phyloP scores from a whole-genome alignment of 495 filamentous ascomycete species.

The Pseudoneurospora amorphoporcata region DNA sequence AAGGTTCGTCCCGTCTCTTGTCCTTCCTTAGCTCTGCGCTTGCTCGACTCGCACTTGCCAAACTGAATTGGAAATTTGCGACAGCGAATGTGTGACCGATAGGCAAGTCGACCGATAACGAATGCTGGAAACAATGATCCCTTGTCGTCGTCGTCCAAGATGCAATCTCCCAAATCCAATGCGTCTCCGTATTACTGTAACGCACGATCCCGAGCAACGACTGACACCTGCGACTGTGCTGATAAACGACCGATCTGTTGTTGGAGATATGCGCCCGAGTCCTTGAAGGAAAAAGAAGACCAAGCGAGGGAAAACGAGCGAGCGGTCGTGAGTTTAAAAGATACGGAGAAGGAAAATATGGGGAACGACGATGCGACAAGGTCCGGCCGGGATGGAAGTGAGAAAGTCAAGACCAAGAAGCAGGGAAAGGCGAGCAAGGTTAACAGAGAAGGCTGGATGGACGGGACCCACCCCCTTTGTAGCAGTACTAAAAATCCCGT shows the following conservation, averaged over 20 bases:
- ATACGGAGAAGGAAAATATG: not conserved
- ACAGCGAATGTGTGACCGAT: not conserved
- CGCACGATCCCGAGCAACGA: not conserved
- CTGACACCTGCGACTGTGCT: not conserved
- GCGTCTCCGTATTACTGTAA: not conserved
- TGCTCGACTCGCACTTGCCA: not conserved
- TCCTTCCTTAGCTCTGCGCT: not conserved
- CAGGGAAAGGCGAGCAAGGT: not conserved
- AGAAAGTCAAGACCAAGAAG: not conserved
- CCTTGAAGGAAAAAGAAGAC: constrained; percentile 1
- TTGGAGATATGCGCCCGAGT: not conserved
- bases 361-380: not conserved
- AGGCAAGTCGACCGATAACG: not conserved
- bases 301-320: not conserved
- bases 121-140: not conserved
- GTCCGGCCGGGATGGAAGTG: not conserved
- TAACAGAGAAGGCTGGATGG: not conserved
- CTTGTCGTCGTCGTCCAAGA: not conserved
- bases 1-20: not conserved
- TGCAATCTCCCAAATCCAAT: not conserved
- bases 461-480: not conserved
- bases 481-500: not conserved
- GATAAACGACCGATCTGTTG: not conserved
- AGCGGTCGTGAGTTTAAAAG: not conserved
- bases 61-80: not conserved